phyloP scores from a whole-genome alignment of 78 protist species.

The Paulinella micropora region DNA sequence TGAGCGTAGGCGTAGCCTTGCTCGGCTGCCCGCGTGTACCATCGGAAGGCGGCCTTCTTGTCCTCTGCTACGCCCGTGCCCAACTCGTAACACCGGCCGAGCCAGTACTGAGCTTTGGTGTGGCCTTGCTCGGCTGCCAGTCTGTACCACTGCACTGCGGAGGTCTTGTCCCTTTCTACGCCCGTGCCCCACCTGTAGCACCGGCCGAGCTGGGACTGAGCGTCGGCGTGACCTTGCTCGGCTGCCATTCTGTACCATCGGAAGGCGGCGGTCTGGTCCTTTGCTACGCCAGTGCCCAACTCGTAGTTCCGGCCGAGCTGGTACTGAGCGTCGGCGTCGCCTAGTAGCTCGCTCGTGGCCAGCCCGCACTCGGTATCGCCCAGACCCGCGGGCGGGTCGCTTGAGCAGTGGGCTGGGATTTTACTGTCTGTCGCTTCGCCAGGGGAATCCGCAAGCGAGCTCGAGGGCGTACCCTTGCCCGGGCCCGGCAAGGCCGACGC shows the following conservation, averaged over 20 bases:
- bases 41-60: not conserved
- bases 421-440: too few relatives aligned
- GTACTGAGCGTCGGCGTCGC: not conserved
- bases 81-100: not conserved
- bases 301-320: not conserved
- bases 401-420: too few relatives aligned
- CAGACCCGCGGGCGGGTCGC: too few relatives aligned
- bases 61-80: too few relatives aligned
- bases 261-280: not conserved
- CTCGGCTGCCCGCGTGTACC: too few relatives aligned
- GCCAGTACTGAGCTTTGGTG: not conserved
- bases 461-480: too few relatives aligned
- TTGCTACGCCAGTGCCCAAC: not conserved
- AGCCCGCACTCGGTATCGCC: too few relatives aligned
- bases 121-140: not conserved
- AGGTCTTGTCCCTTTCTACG: not conserved
- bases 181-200: not conserved
- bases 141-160: not conserved
- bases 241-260: not conserved
- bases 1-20: not conserved
- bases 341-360: too few relatives aligned
- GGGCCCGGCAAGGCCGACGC: too few relatives aligned
- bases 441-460: too few relatives aligned
- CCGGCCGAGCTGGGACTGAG: not conserved
- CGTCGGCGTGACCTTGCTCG: not conserved